These are phyloP conservation scores for Aspergillus sp. DNA, from an alignment of 2,329 filamentous ascomycete genomes.

Conservation along the genomic window DNA sequence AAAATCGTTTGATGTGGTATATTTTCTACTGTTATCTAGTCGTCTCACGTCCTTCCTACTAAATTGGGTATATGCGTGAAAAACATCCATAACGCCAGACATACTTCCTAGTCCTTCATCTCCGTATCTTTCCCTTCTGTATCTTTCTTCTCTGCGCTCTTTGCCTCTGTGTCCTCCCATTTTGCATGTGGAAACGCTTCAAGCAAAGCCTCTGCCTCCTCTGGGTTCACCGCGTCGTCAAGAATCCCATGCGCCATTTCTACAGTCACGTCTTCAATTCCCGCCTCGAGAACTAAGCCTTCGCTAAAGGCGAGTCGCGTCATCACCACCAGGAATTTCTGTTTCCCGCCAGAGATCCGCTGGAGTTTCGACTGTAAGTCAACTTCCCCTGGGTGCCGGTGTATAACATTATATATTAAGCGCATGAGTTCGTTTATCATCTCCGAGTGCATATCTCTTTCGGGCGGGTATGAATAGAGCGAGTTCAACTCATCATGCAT, in stretches of 20 bases:
- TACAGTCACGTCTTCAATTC: constrained; percentile 73
- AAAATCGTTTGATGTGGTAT: not conserved
- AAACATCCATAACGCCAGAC: not conserved
- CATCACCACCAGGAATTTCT: constrained; percentile 79
- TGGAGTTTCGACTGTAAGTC: constrained; percentile 72
- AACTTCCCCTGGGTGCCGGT: constrained; percentile 60
- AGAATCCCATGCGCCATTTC: constrained; percentile 80
- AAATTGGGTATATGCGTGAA: constrained; percentile 3
- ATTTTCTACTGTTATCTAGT: not conserved
- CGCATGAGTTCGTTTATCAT: constrained; percentile 61
- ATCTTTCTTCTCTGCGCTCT: not conserved
- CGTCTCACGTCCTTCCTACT: not conserved
- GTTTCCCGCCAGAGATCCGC: constrained; percentile 68
- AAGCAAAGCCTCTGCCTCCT: constrained; percentile 66
- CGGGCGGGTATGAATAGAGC: constrained; percentile 55
- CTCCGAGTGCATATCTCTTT: constrained; percentile 46
- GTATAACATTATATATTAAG: constrained; percentile 62
- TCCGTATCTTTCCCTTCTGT: not conserved
- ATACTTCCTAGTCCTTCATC: constrained; percentile 7
- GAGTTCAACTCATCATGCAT: constrained; percentile 70
- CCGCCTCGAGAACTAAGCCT: constrained; percentile 71
- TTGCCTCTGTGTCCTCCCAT: constrained; percentile 21
- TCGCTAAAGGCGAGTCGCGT: constrained; percentile 85
- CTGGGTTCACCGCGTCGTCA: constrained; percentile 76
- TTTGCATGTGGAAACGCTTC: constrained; percentile 45